A percentile compares a stretch with the other conserved stretches of the same genome.
These are phyloP conservation scores for Aspergillus fischeri DNA, from an alignment of 2,329 filamentous ascomycete genomes.

Conservation along the genomic window DNA sequence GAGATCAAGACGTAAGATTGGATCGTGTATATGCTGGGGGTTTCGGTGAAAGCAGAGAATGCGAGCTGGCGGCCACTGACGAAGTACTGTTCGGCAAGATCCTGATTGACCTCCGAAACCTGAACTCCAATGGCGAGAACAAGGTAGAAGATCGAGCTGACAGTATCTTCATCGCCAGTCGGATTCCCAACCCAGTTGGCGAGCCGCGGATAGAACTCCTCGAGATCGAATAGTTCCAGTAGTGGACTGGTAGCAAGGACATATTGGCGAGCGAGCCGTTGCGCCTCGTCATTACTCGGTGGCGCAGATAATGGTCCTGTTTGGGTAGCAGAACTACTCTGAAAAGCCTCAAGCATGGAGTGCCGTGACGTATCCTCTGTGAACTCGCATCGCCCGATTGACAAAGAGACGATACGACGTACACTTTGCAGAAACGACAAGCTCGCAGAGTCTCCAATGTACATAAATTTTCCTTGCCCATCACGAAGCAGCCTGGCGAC, in stretches of 20 bases:
- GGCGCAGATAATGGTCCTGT: slow-evolving; percentile 25
- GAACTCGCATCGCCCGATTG: slow-evolving; percentile 41
- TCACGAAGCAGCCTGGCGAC: slow-evolving; percentile 47
- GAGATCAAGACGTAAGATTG: slow-evolving; percentile 51
- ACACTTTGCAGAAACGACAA: slow-evolving; percentile 52
- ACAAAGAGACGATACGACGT: slow-evolving; percentile 46
- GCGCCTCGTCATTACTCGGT: slow-evolving; percentile 38
- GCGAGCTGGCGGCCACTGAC: slow-evolving; percentile 43
- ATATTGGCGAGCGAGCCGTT: slow-evolving; percentile 41
- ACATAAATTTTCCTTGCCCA: slow-evolving; percentile 52
- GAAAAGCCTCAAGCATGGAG: slow-evolving; percentile 41
- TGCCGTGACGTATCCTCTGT: slow-evolving; percentile 40
- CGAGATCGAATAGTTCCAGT: slow-evolving; percentile 47
- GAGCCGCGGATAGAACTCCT: slow-evolving; percentile 40
- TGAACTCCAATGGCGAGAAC: slow-evolving; percentile 50
- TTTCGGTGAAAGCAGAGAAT: slow-evolving; percentile 45
- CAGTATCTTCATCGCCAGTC: slow-evolving; percentile 37
- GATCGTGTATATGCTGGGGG: slow-evolving; percentile 48
- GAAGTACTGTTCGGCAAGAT: slow-evolving; percentile 46
- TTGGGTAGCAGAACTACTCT: slow-evolving; percentile 26
- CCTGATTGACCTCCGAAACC: slow-evolving; percentile 36
- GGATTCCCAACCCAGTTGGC: slow-evolving; percentile 36
- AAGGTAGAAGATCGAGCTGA: slow-evolving; percentile 48
- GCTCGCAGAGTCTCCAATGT: slow-evolving; percentile 52
- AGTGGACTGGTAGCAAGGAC: slow-evolving; percentile 46